Base-by-base conservation (phyloP, 805 yeast genomes). In the Candida dendrica region DNA sequence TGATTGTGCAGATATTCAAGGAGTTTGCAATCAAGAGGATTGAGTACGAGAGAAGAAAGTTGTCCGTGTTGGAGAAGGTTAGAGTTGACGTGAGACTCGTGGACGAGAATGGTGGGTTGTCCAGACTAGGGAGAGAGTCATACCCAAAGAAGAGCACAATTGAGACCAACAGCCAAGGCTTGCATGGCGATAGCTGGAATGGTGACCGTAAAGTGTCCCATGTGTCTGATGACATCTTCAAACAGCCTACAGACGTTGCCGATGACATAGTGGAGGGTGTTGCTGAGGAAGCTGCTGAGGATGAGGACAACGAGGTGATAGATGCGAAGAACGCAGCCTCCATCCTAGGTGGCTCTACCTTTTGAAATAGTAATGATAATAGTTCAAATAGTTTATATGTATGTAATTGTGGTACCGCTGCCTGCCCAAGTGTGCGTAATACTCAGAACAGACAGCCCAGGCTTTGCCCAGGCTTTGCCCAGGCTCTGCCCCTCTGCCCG, bases 291-390 rank as follows among this genome's bases (percentile, higher is more conserved):
- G 53, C 42, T 14, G 45, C 44, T 6, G 57, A 52, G 5, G 55
- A 46, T 4, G 55, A 44, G 6, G 63, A 49, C 8, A 51, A 38
- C 7, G 52, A 48, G 1, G 67, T 64, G 5, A 74, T 88, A 5
- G 91, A 87, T 61, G 95, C 96, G 0, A 78, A 77, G 46, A 81
- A 79, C 52, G 98, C 96, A 1, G 97, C 96, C 1, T 69, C 77
- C 30, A 52, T 91, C 34, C 68, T 90, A 22, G 95, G 96, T 1
- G 80, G 79, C 4, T 79, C 91, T 2, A 78, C 86, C 4, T 85
- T 85, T 51, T 79, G 59, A 51, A 15, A 4, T 11, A 10, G 7
- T 8, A 8, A 24, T 24, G 10, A 24, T 24, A 24, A 24, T 24
- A 24, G n/a, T n/a, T n/a, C n/a, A n/a, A n/a, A n/a, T n/a, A n/a